phyloP scores from a whole-genome alignment of 495 filamentous ascomycete species.

The Penicillium pulvis region DNA sequence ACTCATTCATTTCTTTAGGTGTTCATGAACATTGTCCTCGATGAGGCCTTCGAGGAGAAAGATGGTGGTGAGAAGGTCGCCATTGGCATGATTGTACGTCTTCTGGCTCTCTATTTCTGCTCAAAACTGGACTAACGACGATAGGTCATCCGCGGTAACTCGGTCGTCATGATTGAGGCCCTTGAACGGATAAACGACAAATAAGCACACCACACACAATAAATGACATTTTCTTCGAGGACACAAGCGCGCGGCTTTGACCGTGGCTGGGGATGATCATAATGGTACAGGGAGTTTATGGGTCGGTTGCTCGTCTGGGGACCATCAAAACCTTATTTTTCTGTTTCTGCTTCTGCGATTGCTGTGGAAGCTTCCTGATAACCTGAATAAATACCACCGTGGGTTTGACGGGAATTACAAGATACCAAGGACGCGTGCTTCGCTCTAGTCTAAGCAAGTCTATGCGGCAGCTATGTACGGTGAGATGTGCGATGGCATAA shows the following conservation, averaged over 20 bases:
- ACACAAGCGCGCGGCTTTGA: slow-evolving; percentile 20
- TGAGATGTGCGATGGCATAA: not conserved
- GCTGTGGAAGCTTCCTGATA: not conserved
- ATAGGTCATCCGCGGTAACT: slow-evolving; percentile 85
- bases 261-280: slow-evolving; percentile 23
- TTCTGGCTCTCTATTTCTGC: not conserved
- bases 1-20: slow-evolving; percentile 58
- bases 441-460: not conserved
- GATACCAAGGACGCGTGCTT: not conserved
- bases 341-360: slow-evolving; percentile 22
- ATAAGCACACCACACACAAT: slow-evolving; percentile 30
- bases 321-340: slow-evolving; percentile 38
- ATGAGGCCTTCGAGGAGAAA: slow-evolving; percentile 97
- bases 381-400: slow-evolving; percentile 1
- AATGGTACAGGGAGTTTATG: slow-evolving; percentile 46
- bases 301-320: slow-evolving; percentile 43
- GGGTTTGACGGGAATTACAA: not conserved
- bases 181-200: slow-evolving; percentile 61
- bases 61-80: slow-evolving; percentile 85
- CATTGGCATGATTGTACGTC: slow-evolving; percentile 87
- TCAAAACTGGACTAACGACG: slow-evolving; percentile 1
- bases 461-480: not conserved
- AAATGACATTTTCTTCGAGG: slow-evolving; percentile 23
- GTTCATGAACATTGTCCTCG: slow-evolving; percentile 96
- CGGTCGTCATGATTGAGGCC: slow-evolving; percentile 91